These are phyloP conservation scores for Silene uniflora DNA, from an alignment of 148 eudicot species.

Conservation along the genomic window DNA sequence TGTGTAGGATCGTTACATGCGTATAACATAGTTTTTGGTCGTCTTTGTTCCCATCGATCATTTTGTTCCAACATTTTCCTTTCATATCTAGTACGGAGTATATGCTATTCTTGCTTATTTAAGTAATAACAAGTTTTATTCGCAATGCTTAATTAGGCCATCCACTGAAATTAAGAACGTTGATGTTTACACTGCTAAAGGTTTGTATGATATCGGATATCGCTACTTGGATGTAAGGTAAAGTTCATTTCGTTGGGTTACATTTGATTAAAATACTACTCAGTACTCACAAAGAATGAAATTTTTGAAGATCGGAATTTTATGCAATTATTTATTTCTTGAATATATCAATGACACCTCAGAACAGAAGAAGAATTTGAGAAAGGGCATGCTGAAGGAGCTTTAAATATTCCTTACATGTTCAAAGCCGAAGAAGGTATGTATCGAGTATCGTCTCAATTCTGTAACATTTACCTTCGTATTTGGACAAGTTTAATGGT, in stretches of 20 bases:
- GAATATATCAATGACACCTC: slow-evolving; percentile 1
- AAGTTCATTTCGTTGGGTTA: background rate
- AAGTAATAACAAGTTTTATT: background rate
- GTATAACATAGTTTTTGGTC: too few species aligned
- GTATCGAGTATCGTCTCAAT: background rate
- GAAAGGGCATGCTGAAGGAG: slow-evolving; percentile 54
- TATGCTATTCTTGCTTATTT: background rate
- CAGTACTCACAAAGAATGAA: too few species aligned
- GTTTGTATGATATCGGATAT: slow-evolving; percentile 40
- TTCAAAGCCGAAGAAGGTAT: slow-evolving; percentile 58
- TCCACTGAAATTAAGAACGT: slow-evolving; percentile 40
- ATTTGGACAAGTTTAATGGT: background rate
- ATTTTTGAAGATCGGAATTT: too few species aligned
- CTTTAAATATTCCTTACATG: slow-evolving; percentile 68
- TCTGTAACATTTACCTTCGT: too few species aligned
- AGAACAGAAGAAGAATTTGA: slow-evolving; percentile 68
- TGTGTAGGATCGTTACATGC: background rate
- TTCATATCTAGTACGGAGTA: too few species aligned
- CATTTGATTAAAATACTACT: too few species aligned
- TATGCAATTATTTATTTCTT: background rate
- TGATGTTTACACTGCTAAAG: slow-evolving; percentile 51
- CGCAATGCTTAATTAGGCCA: slow-evolving; percentile 12
- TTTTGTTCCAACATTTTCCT: background rate
- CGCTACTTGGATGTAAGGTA: slow-evolving; percentile 62
- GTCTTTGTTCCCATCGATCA: too few species aligned